Conservation (phyloP, 495 filamentous ascomycete species). For the Podospora bellae-mahoneyi region DNA sequence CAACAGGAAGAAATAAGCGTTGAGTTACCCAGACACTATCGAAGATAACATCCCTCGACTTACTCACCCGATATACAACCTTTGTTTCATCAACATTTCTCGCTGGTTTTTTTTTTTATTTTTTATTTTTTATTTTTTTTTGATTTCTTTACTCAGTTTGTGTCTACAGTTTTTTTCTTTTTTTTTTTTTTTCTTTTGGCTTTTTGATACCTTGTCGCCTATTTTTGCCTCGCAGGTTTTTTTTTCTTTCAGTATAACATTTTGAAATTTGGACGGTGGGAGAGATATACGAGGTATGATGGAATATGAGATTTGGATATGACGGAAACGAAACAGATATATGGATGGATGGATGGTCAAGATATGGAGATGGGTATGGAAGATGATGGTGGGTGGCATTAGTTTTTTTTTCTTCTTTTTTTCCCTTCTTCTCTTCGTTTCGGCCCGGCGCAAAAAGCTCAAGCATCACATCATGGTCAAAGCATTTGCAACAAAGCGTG, state of each 20-base stretch:
- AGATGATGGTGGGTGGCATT: neutral
- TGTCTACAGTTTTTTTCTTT: neutral
- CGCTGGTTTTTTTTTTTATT: neutral
- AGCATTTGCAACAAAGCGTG: neutral
- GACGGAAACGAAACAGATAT: neutral
- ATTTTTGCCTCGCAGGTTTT: constrained; percentile 7
- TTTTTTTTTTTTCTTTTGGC: neutral
- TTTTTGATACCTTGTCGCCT: constrained; percentile 37
- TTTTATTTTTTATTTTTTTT: neutral
- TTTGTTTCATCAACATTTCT: constrained; percentile 2
- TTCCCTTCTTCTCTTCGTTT: neutral
- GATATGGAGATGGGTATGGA: neutral
- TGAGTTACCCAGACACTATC: neutral
- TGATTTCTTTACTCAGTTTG: constrained; percentile 2
- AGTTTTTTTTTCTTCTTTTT: neutral
- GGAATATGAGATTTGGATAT: neutral
- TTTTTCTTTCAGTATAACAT: constrained; percentile 9
- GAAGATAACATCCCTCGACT: too few species aligned
- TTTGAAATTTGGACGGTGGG: neutral
- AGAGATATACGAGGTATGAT: neutral
- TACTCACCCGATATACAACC: neutral
- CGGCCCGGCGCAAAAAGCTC: constrained; percentile 14
- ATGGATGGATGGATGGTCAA: neutral
- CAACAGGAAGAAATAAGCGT: constrained; percentile 11
- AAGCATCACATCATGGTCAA: neutral